Conservation (phyloP, 208 protist genomes). For the Leishmania arabica region DNA sequence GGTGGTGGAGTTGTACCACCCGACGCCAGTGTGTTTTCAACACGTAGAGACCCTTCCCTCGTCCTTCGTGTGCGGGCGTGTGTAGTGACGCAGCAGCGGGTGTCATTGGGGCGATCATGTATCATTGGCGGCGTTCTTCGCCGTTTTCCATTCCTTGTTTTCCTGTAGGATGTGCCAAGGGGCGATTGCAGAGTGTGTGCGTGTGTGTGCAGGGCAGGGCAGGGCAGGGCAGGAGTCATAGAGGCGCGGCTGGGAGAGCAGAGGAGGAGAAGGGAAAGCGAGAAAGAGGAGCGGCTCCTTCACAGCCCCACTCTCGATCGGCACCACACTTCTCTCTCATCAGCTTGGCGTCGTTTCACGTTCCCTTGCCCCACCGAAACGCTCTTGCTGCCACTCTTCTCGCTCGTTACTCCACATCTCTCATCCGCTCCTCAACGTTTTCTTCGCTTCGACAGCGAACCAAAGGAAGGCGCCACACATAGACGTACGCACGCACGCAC, state of each 20-base stretch:
- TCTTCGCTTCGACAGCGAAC: neutral
- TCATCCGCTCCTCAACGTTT: neutral
- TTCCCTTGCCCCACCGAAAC: neutral
- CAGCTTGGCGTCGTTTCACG: neutral
- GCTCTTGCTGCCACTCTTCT: neutral
- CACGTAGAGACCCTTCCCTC: neutral
- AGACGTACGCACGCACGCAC: neutral
- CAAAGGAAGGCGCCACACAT: neutral
- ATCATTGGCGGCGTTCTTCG: neutral
- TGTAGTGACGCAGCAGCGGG: neutral
- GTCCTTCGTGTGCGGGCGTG: neutral
- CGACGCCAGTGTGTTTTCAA: neutral
- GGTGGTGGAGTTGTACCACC: neutral
- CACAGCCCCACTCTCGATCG: neutral
- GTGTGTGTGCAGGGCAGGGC: neutral
- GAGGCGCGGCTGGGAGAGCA: neutral
- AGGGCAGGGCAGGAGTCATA: neutral
- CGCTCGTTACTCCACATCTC: neutral
- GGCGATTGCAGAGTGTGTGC: neutral
- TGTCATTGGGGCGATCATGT: neutral
- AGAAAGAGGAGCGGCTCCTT: neutral
- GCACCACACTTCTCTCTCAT: neutral
- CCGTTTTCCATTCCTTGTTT: neutral
- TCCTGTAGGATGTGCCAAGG: neutral
- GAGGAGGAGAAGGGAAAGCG: neutral